Evolutionary conservation across 208 protist species (phyloP), one percentile per base, ranked within the genome.

Genomic region (Phytomonas francai): DNA sequence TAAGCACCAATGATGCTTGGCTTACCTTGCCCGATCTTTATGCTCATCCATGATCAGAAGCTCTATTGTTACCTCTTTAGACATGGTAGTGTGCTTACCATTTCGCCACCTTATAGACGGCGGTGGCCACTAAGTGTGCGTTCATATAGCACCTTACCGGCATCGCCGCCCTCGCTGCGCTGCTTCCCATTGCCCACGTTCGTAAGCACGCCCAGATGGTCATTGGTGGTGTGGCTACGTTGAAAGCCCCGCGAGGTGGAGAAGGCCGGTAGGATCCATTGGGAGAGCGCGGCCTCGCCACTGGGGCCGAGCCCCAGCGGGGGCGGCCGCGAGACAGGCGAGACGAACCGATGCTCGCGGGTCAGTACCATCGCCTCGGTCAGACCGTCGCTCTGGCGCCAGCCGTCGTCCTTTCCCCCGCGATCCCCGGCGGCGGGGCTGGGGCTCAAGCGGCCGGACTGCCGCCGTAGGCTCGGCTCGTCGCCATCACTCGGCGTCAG

Each of bases 381-480:
- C 1, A 54, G 28, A 59, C 31, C 25, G 36, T 56, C 1, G 14
- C 58, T 0, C 16, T 31, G 64, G 27, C 25, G 64, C 42, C 31
- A 0, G 34, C 45, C 34, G 36, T 56, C 1, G 14, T 45, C 0
- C 16, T 31, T 28, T 65, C 62, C 59, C 28, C 33, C 7, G 42
- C 30, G 16, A 67, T 39, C n/a, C 36, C 34, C 30, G 63, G 65
- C 22, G 72, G 61, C 14, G 73, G 51, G 19, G 62, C 65, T 7
- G 63, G 71, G 6, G 67, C 79, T 14, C 69, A 69, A n/a, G 62
- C 56, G 28, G 77, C 71, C n/a, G 61, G 32, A 29, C 31, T 59
- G 34, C 49, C 59, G 34, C 60, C 72, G 27, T 66, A 39, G 49
- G 59, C 28, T 12, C 65, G 73, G 65, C 77, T 83, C 25, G 76